These are phyloP conservation scores for Monilinia polystroma DNA, from an alignment of 2,329 filamentous ascomycete genomes.

Conservation along the genomic window DNA sequence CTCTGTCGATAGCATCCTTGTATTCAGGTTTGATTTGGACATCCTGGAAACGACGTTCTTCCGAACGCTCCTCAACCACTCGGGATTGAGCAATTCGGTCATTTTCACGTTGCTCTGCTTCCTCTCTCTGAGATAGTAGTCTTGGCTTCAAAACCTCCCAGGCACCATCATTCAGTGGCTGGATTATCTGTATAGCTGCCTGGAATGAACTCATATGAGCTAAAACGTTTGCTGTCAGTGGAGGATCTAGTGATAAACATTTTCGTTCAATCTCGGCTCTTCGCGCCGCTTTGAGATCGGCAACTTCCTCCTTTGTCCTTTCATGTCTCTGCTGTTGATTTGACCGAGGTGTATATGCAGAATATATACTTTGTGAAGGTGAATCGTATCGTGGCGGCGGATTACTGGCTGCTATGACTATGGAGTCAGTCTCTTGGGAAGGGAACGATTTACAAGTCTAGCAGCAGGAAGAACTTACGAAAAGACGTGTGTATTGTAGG, in stretches of 20 bases:
- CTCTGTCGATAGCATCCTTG: conserved; percentile 61
- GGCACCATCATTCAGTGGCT: conserved; percentile 64
- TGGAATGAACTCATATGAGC: conserved; percentile 72
- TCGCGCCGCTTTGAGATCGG: conserved; percentile 61
- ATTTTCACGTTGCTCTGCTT: conserved; percentile 60
- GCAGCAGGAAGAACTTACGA: conserved; percentile 19
- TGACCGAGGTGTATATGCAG: conserved; percentile 33
- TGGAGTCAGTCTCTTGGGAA: conserved; percentile 16
- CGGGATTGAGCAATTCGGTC: conserved; percentile 41
- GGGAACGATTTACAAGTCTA: neutral
- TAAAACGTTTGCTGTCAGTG: conserved; percentile 60
- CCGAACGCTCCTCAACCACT: conserved; percentile 43
- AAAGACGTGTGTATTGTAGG: conserved; percentile 25
- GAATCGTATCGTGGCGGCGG: conserved; percentile 38
- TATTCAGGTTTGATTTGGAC: conserved; percentile 46
- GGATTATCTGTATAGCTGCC: conserved; percentile 67
- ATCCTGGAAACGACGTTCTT: conserved; percentile 38
- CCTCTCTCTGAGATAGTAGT: conserved; percentile 62
- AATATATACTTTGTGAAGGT: conserved; percentile 37
- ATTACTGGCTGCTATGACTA: conserved; percentile 28
- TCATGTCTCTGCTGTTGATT: conserved; percentile 43
- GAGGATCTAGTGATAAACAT: conserved; percentile 64
- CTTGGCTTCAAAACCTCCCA: conserved; percentile 70
- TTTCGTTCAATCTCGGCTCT: conserved; percentile 70
- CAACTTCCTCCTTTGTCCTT: conserved; percentile 61